Evolutionary conservation across 306 rosid species (phyloP).

Genomic region (Prunus dulcis): DNA sequence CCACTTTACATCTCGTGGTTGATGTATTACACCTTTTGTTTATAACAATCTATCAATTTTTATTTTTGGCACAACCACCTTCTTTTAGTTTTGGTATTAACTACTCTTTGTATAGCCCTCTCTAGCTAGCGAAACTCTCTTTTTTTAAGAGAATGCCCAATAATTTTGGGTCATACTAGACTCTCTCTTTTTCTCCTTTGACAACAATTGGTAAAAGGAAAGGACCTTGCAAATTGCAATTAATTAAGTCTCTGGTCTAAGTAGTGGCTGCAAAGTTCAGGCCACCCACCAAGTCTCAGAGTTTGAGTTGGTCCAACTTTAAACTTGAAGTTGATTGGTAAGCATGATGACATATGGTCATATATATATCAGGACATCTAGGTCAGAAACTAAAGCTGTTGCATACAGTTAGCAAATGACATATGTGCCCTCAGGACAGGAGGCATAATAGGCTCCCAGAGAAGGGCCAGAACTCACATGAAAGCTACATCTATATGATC

Average conservation of each 20-base stretch:
- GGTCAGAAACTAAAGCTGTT: constrained; percentile 2
- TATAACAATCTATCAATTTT: too few relatives aligned
- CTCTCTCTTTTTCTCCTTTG: background rate
- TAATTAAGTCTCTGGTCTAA: background rate
- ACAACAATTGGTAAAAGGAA: background rate
- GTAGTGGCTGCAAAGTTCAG: constrained; percentile 16
- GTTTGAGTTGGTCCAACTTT: constrained; percentile 10
- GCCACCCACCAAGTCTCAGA: background rate
- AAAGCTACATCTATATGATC: constrained; percentile 33
- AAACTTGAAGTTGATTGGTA: background rate
- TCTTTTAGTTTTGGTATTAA: too few relatives aligned
- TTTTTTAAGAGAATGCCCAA: too few relatives aligned
- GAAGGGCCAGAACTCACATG: constrained; percentile 42
- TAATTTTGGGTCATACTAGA: too few relatives aligned
- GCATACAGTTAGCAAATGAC: background rate
- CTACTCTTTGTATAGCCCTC: too few relatives aligned
- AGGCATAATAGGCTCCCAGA: constrained; percentile 12
- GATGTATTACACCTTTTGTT: too few relatives aligned
- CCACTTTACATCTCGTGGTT: too few relatives aligned
- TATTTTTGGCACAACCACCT: too few relatives aligned
- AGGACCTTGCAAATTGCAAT: background rate
- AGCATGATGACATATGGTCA: background rate
- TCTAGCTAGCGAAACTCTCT: too few relatives aligned
- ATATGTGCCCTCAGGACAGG: constrained; percentile 9
- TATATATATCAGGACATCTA: too few relatives aligned